A percentile compares a stretch with the other conserved stretches of the same genome.
Conservation (phyloP, 179 eudicot genomes). For the Beta corolliflora region DNA sequence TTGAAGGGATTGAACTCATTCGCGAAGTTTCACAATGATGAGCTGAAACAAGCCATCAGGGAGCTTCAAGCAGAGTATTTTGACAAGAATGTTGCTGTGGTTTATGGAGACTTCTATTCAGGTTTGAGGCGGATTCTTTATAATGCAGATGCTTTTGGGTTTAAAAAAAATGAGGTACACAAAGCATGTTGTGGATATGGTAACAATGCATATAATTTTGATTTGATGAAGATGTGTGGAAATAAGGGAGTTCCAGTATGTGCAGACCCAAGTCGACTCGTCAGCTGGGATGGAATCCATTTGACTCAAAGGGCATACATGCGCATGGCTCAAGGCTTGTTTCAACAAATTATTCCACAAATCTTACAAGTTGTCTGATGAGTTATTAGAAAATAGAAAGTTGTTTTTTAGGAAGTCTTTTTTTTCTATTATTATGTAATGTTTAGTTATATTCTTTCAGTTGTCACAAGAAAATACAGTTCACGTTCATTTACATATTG, state of each 20-base stretch:
- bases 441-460: too few relatives aligned
- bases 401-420: background rate
- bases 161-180: constrained; percentile 5
- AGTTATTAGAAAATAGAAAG: too few relatives aligned
- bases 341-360: constrained; percentile 4
- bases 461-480: too few relatives aligned
- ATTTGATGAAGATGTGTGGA: constrained; percentile 24
- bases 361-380: background rate
- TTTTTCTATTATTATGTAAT: too few relatives aligned
- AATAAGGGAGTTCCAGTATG: constrained; percentile 12
- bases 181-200: constrained; percentile 24
- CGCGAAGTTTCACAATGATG: constrained; percentile 18
- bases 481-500: background rate
- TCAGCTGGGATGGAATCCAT: constrained; percentile 27
- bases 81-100: background rate
- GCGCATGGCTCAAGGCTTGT: constrained; percentile 23
- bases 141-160: constrained; percentile 20
- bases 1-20: constrained; percentile 18
- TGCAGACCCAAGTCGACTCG: constrained; percentile 2
- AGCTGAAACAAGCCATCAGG: constrained; percentile 8
- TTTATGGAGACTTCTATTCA: constrained; percentile 25
- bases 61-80: constrained; percentile 17
- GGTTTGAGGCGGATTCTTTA: constrained; percentile 24
- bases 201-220: constrained; percentile 15
- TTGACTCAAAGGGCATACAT: constrained; percentile 27